Conservation (phyloP, 2,329 filamentous ascomycete species). For the Bipolaris cookei region DNA sequence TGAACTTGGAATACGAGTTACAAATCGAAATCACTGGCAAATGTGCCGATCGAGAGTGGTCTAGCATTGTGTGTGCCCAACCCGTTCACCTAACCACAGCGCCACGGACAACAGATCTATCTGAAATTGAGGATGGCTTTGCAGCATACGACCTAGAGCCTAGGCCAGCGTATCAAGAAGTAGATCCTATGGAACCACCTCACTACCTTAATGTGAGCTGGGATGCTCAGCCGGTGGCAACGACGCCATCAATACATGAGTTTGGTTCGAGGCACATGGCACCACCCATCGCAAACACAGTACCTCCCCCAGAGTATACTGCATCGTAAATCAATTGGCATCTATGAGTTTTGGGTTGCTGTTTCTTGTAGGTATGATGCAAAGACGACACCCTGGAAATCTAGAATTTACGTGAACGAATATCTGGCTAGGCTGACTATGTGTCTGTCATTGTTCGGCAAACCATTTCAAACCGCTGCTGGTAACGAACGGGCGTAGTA, state of each 20-base stretch:
- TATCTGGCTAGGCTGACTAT: too few species aligned
- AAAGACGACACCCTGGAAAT: background rate
- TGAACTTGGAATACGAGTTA: slow-evolving; percentile 30
- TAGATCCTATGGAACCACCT: slow-evolving; percentile 12
- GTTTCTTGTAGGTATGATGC: background rate
- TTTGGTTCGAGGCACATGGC: slow-evolving; percentile 3
- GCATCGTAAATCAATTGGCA: background rate
- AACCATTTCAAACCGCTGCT: background rate
- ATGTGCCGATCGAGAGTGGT: slow-evolving; percentile 36
- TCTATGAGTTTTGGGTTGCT: too few species aligned
- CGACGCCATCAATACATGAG: slow-evolving; percentile 3
- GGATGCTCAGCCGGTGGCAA: background rate
- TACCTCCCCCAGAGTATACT: slow-evolving; percentile 13
- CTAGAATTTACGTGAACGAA: background rate
- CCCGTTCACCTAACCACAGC: slow-evolving; percentile 28
- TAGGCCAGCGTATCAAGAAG: slow-evolving; percentile 18
- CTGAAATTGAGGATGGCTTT: background rate
- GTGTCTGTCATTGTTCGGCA: too few species aligned
- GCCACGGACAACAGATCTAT: slow-evolving; percentile 7
- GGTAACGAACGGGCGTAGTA: background rate
- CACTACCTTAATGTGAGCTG: background rate
- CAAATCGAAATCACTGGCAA: slow-evolving; percentile 36
- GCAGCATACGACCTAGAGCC: slow-evolving; percentile 1
- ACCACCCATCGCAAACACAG: background rate
- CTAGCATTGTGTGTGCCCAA: slow-evolving; percentile 21